phyloP scores from a whole-genome alignment of 2,329 filamentous ascomycete species.

The Boeremia exigua region DNA sequence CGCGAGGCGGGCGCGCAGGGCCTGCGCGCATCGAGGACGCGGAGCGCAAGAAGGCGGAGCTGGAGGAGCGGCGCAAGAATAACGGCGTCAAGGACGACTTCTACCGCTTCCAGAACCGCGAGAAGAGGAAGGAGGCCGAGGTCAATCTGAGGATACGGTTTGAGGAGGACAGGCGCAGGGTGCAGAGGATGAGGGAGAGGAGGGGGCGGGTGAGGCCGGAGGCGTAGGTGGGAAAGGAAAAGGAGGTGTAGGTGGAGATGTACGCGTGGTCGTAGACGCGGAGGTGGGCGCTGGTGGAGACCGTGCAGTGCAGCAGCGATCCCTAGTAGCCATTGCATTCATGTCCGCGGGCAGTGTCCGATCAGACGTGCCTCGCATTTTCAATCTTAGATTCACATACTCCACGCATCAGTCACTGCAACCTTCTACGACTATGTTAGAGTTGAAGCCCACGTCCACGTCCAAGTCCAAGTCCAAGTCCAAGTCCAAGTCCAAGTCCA shows the following conservation, averaged over 20 bases:
- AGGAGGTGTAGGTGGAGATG: neutral
- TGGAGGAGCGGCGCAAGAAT: constrained; percentile 63
- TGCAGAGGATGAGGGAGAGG: constrained; percentile 73
- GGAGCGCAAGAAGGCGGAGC: constrained; percentile 62
- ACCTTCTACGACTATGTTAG: too few relatives aligned
- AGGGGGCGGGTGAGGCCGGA: constrained; percentile 50
- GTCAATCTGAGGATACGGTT: constrained; percentile 72
- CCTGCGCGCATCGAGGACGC: constrained; percentile 74
- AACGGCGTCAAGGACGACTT: constrained; percentile 68
- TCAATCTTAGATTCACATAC: too few relatives aligned
- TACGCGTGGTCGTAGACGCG: neutral
- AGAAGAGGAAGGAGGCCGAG: constrained; percentile 79
- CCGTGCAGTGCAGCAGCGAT: too few relatives aligned
- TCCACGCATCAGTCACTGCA: too few relatives aligned
- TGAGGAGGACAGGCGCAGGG: constrained; percentile 75
- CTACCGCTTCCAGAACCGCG: constrained; percentile 82
- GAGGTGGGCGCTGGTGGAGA: too few relatives aligned
- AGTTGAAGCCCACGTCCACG: too few relatives aligned
- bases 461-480: too few relatives aligned
- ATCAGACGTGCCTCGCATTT: too few relatives aligned
- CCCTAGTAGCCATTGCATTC: too few relatives aligned
- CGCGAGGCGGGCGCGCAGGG: constrained; percentile 72
- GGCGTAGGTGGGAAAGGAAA: too few relatives aligned
- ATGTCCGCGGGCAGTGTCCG: too few relatives aligned
- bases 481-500: too few relatives aligned